Percentiles rank a stretch among this genome's conserved stretches.
Evolutionary conservation across 768 basidiomycete genomes (phyloP).

Genomic region (Calocera viscosa): DNA sequence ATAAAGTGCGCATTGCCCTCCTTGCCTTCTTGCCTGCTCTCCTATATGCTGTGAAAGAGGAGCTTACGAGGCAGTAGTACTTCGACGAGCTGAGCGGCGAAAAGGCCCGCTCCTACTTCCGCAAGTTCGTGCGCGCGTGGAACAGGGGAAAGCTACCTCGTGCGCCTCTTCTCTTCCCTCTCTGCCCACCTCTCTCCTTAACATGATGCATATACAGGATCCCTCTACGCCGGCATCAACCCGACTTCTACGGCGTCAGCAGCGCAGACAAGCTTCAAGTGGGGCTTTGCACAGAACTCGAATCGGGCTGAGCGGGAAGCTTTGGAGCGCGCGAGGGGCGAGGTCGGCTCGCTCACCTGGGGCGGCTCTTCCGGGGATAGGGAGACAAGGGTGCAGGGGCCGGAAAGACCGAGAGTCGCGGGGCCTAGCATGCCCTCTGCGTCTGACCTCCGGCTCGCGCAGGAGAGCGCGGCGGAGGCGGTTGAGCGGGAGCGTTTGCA

Average conservation of each 20-base stretch:
- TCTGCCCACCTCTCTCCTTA: not conserved
- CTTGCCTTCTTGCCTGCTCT: too few species aligned
- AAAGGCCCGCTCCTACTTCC: constrained; percentile 77
- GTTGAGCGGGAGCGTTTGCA: constrained; percentile 40
- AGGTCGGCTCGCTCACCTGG: constrained; percentile 41
- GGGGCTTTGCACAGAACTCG: constrained; percentile 65
- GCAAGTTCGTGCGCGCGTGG: constrained; percentile 88
- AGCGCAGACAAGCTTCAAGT: constrained; percentile 71
- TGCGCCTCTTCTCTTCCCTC: constrained; percentile 25
- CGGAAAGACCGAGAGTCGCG: constrained; percentile 16
- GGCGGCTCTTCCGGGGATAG: constrained; percentile 5
- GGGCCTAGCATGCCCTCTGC: constrained; percentile 31
- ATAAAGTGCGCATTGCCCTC: constrained; percentile 44
- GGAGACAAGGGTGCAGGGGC: not conserved
- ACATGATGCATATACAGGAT: constrained; percentile 27
- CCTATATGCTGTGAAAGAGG: constrained; percentile 11
- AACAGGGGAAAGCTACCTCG: constrained; percentile 64
- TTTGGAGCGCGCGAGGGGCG: constrained; percentile 45
- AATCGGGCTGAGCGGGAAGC: constrained; percentile 47
- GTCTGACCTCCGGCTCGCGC: constrained; percentile 55
- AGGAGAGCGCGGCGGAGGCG: constrained; percentile 47
- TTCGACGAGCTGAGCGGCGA: constrained; percentile 78
- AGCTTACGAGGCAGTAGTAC: constrained; percentile 38
- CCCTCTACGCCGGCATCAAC: constrained; percentile 50
- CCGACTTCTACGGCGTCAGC: constrained; percentile 44